Evolutionary conservation across 2,329 filamentous ascomycete species (phyloP).

Genomic region (Colletotrichum sp.): DNA sequence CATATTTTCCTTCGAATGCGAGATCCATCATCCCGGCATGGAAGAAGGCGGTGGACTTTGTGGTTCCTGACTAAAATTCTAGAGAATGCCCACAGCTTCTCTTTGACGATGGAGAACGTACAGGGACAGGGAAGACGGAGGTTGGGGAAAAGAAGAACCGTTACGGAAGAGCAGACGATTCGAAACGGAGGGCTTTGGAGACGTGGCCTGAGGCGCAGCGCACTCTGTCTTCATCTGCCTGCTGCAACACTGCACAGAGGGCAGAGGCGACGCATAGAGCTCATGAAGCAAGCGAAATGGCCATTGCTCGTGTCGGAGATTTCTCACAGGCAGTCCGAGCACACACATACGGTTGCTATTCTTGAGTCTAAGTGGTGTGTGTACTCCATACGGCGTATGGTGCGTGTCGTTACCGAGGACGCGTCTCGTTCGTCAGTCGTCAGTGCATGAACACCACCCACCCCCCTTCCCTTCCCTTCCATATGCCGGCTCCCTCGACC

Average conservation of each 20-base stretch:
- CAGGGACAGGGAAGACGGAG: not conserved
- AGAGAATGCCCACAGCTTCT: not conserved
- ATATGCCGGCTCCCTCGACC: not conserved
- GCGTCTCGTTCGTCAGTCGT: not conserved
- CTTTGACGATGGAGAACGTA: not conserved
- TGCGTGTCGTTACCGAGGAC: not conserved
- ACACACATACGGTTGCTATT: not conserved
- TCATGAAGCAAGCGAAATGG: not conserved
- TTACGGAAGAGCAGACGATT: not conserved
- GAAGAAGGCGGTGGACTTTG: not conserved
- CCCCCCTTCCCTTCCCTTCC: not conserved
- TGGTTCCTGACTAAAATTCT: not conserved
- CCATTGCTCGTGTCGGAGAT: not conserved
- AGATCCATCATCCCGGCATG: constrained; percentile 2
- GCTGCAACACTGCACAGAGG: not conserved
- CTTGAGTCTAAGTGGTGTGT: not conserved
- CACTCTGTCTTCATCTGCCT: not conserved
- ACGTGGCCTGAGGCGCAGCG: not conserved
- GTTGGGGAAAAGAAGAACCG: not conserved
- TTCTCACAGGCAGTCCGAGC: not conserved
- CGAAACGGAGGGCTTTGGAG: not conserved
- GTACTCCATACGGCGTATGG: not conserved
- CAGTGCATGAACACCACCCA: not conserved
- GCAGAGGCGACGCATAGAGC: not conserved
- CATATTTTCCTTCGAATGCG: not conserved